These are phyloP conservation scores for Aegilops bicornis DNA, from an alignment of 176 grass and related monocot species.

Conservation along the genomic window DNA sequence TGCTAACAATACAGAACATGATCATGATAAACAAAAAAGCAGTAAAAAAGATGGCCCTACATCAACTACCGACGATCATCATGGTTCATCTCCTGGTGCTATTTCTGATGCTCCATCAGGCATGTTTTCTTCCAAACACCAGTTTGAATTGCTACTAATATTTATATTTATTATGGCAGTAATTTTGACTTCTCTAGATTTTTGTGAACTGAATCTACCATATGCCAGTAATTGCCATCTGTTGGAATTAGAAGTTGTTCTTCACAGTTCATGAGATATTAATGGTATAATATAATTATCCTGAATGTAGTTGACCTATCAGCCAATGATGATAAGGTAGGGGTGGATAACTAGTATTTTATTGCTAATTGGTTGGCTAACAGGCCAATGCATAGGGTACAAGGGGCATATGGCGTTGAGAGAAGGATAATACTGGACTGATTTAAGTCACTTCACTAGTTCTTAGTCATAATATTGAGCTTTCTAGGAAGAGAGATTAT, in stretches of 20 bases:
- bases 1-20: slow-evolving; percentile 26
- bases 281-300: not conserved
- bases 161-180: not conserved
- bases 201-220: not conserved
- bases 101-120: slow-evolving; percentile 37
- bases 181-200: not conserved
- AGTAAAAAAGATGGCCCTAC: slow-evolving; percentile 28
- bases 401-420: not conserved
- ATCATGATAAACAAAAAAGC: slow-evolving; percentile 18
- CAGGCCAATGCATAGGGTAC: not conserved
- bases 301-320: not conserved
- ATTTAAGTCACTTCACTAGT: not conserved
- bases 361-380: not conserved
- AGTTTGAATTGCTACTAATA: not conserved
- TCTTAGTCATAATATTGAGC: not conserved
- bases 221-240: not conserved
- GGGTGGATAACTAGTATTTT: not conserved
- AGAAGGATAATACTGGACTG: not conserved
- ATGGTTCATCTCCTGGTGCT: slow-evolving; percentile 33
- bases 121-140: slow-evolving; percentile 13
- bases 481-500: not conserved
- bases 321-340: not conserved
- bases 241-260: not conserved
- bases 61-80: slow-evolving; percentile 21
- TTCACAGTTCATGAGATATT: not conserved